These are phyloP conservation scores for Nitzschia sp. DNA, from an alignment of 108 stramenopile genomes.

Conservation along the genomic window DNA sequence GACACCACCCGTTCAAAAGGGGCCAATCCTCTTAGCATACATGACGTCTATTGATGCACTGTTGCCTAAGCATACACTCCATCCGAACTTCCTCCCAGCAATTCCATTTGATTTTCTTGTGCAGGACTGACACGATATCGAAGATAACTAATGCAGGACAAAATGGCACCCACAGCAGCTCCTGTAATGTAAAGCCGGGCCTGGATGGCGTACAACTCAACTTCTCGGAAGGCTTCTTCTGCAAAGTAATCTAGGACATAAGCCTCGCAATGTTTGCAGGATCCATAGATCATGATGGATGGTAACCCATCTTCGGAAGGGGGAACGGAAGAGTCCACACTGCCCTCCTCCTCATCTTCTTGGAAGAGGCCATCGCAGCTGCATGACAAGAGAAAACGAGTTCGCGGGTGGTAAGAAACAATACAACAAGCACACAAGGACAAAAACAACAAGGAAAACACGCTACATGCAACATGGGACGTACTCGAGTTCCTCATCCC, in stretches of 20 bases:
- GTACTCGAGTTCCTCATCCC: slow-evolving; percentile 43
- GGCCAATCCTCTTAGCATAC: too few species aligned
- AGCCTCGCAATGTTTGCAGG: slow-evolving; percentile 49
- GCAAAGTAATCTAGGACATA: slow-evolving; percentile 50
- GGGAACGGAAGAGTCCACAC: slow-evolving; percentile 16
- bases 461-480: not conserved
- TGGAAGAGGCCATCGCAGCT: slow-evolving; percentile 51
- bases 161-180: slow-evolving; percentile 23
- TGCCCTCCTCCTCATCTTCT: slow-evolving; percentile 13
- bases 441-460: not conserved
- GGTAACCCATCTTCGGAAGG: slow-evolving; percentile 49
- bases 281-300: slow-evolving; percentile 47
- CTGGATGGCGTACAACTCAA: slow-evolving; percentile 30
- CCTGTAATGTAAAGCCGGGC: slow-evolving; percentile 29
- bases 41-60: too few species aligned
- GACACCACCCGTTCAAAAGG: too few species aligned
- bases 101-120: slow-evolving; percentile 44
- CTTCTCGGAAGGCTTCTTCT: slow-evolving; percentile 42
- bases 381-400: not conserved
- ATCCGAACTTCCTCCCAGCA: slow-evolving; percentile 18
- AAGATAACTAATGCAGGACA: slow-evolving; percentile 25
- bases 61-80: too few species aligned
- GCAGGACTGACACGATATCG: slow-evolving; percentile 36
- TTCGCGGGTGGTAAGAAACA: too few species aligned
- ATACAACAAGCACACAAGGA: not conserved